These are phyloP conservation scores for Naganishia onofrii DNA, from an alignment of 768 basidiomycete species.

Conservation along the genomic window DNA sequence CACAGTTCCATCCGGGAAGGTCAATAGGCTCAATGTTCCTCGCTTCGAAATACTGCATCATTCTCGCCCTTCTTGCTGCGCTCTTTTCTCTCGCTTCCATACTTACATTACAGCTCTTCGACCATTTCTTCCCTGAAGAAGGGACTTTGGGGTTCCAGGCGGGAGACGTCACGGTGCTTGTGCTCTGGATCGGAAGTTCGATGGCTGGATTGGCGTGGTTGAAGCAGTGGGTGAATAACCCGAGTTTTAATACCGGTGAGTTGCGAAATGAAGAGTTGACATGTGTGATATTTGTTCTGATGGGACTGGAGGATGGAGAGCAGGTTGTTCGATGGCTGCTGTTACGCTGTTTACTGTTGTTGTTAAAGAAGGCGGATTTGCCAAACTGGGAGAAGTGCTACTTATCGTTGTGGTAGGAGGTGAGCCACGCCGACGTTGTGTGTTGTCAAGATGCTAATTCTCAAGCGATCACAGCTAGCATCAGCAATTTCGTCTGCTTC, in stretches of 20 bases:
- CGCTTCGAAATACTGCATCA: slow-evolving; percentile 74
- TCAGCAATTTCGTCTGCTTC: slow-evolving; percentile 83
- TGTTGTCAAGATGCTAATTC: background rate
- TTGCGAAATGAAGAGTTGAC: background rate
- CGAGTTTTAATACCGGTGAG: slow-evolving; percentile 80
- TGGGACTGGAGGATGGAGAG: background rate
- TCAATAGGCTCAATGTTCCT: slow-evolving; percentile 90
- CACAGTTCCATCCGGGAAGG: slow-evolving; percentile 88
- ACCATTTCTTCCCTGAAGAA: slow-evolving; percentile 51
- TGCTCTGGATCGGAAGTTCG: slow-evolving; percentile 74
- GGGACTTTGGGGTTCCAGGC: slow-evolving; percentile 52
- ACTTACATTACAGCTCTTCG: slow-evolving; percentile 75
- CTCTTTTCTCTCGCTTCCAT: slow-evolving; percentile 73
- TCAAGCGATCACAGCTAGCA: slow-evolving; percentile 52
- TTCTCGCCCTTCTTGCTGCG: slow-evolving; percentile 62
- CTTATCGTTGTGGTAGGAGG: slow-evolving; percentile 73
- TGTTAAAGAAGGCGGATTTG: slow-evolving; percentile 81
- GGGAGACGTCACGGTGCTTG: slow-evolving; percentile 69
- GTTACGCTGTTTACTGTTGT: slow-evolving; percentile 77
- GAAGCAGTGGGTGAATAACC: slow-evolving; percentile 86
- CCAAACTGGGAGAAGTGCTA: slow-evolving; percentile 69
- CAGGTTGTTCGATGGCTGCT: slow-evolving; percentile 55
- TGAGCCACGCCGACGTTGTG: slow-evolving; percentile 25
- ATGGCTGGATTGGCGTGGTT: slow-evolving; percentile 82
- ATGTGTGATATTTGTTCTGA: slow-evolving; percentile 7